These are phyloP conservation scores for Paraconiothyrium brasiliense DNA, from an alignment of 2,329 filamentous ascomycete species.

Conservation along the genomic window DNA sequence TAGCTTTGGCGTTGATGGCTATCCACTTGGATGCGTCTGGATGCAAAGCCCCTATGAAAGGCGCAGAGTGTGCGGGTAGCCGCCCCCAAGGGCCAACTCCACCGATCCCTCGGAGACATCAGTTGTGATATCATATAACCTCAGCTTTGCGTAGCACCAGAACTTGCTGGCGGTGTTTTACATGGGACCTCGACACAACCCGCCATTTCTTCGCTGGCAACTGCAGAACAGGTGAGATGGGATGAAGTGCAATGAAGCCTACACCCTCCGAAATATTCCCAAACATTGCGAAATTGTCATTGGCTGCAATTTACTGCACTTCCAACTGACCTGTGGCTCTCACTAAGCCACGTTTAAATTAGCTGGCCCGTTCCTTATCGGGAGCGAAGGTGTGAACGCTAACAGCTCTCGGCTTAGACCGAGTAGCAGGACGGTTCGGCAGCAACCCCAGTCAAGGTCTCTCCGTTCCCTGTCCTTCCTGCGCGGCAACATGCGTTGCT, in stretches of 20 bases:
- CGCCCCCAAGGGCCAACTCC: constrained; percentile 18
- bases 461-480: constrained; percentile 16
- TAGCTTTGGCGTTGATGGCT: background rate
- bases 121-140: constrained; percentile 23
- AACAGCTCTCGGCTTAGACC: constrained; percentile 26
- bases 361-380: constrained; percentile 24
- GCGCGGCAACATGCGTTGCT: constrained; percentile 16
- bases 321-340: constrained; percentile 23
- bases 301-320: constrained; percentile 35
- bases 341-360: constrained; percentile 31
- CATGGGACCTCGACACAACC: constrained; percentile 14
- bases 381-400: constrained; percentile 22
- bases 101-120: constrained; percentile 14
- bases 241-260: constrained; percentile 26
- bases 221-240: constrained; percentile 19
- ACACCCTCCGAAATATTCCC: constrained; percentile 23
- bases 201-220: constrained; percentile 23
- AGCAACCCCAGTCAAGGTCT: constrained; percentile 24
- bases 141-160: constrained; percentile 21
- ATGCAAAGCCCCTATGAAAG: background rate
- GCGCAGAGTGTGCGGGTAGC: background rate
- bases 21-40: background rate
- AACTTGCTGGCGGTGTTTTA: constrained; percentile 5
- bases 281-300: constrained; percentile 34
- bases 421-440: constrained; percentile 29